Base-by-base conservation (phyloP, 371 early-diverging fungal species). In the Fennellomyces sp. region DNA sequence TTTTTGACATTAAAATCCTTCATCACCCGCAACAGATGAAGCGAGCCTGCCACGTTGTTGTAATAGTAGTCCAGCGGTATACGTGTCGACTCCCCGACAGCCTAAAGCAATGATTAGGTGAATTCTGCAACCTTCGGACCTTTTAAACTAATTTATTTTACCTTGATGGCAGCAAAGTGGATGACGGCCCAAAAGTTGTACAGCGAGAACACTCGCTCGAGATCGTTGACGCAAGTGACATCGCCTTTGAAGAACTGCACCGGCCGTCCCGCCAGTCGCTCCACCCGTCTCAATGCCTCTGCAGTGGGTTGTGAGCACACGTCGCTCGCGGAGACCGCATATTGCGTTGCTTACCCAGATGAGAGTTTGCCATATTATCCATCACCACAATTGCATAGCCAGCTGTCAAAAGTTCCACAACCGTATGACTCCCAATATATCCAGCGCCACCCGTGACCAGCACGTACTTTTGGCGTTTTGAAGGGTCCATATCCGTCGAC, bases 401-500 rank as follows among this genome's bases (percentile, higher is more conserved):
- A 13, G 80, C 68, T 30, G 83, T 78, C 56, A 94, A 65, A 7
- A 95, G 83, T 61, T 92, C 91, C 25, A 93, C 66, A 25, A 90
- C 91, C 0, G 94, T 94, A 80, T 95, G 94, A 26, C 91, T 91
- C 25, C 96, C 96, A 60, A 95, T 94, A 68, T 91, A 95, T 4
- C 96, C 96, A 63, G 93, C 90, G 19, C 94, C 95, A 11, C 95
- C 95, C 17, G 94, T 93, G 52, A 95, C 94, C 42, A 95, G 83
- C 49, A 95, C 72, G 27, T 70, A 64, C 38, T 87, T 69, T 12
- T 78, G 82, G 21, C 61, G 61, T 27, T 42, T 50, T n/a, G 61
- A 61, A 7, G 54, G 41, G 30, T 61, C 55, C 61, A 61, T 47
- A 54, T 61, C 61, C 17, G 61, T 55, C 11, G 61, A 61, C 10